These are phyloP conservation scores for Microbotryum lychnidis-dioicae DNA, from an alignment of 1,284 basidiomycete genomes.

Conservation along the genomic window DNA sequence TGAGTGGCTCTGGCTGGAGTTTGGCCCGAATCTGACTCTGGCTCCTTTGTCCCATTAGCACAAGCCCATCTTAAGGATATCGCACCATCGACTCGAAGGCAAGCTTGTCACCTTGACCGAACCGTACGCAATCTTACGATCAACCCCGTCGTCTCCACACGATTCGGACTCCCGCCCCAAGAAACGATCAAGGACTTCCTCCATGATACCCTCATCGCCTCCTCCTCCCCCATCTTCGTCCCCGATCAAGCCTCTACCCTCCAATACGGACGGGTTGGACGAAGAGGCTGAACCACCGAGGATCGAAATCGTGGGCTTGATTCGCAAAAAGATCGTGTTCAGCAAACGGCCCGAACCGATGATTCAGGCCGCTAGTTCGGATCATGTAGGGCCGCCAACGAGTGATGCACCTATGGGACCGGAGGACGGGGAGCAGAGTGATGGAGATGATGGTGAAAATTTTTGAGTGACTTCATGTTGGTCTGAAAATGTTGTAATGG, in stretches of 20 bases:
- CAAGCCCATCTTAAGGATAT: constrained; percentile 32
- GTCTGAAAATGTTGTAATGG: no score
- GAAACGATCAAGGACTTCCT: not conserved
- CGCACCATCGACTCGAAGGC: constrained; percentile 34
- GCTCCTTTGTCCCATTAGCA: constrained; percentile 12
- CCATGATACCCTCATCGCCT: not conserved
- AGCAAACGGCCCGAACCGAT: constrained; percentile 33
- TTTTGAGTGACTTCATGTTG: no score
- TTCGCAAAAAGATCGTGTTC: constrained; percentile 33
- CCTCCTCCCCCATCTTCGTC: not conserved
- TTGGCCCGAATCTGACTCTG: not conserved
- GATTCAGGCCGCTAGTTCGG: constrained; percentile 6
- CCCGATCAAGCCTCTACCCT: not conserved
- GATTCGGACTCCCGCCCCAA: not conserved
- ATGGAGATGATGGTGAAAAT: no score
- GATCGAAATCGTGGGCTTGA: constrained; percentile 27
- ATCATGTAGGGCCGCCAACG: no score
- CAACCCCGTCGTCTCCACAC: constrained; percentile 8
- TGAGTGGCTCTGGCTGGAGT: not conserved
- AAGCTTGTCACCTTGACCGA: constrained; percentile 30
- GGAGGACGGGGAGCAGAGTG: no score
- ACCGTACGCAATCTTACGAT: constrained; percentile 32
- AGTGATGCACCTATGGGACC: no score
- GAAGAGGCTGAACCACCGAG: not conserved
- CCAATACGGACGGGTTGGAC: not conserved